Conservation (phyloP, 2,329 filamentous ascomycete genomes). For the Periconia sp. region DNA sequence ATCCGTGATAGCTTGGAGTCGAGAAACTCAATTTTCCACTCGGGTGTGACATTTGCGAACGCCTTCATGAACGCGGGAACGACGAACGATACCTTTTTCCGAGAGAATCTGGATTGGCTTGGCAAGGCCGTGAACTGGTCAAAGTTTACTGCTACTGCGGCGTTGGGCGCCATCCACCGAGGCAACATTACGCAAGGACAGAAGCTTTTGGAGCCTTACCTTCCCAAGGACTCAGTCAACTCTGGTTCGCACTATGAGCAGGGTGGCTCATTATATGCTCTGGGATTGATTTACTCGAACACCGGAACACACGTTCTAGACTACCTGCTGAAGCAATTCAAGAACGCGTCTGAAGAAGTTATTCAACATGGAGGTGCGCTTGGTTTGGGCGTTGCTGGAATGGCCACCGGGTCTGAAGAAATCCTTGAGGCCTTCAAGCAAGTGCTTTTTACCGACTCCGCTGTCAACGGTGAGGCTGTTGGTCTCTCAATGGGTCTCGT, state of each 20-base stretch:
- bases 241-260: conserved; percentile 89
- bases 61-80: conserved; percentile 99
- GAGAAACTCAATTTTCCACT: conserved; percentile 97
- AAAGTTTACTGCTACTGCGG: conserved; percentile 96
- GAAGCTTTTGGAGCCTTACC: conserved; percentile 91
- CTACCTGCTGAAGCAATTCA: conserved; percentile 76
- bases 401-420: conserved; percentile 89
- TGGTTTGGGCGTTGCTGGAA: conserved; percentile 92
- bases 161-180: conserved; percentile 92
- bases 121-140: conserved; percentile 99
- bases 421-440: conserved; percentile 90
- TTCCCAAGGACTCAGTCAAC: conserved; percentile 75
- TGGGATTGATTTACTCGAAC: conserved; percentile 95
- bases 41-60: conserved; percentile 94
- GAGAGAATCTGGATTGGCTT: conserved; percentile 96
- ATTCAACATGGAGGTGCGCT: conserved; percentile 96
- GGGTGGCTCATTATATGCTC: conserved; percentile 91
- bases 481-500: conserved; percentile 95
- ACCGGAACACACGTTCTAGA: conserved; percentile 88
- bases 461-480: conserved; percentile 94
- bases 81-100: conserved; percentile 97
- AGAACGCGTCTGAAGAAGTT: conserved; percentile 79
- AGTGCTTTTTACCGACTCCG: conserved; percentile 89
- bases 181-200: conserved; percentile 92
- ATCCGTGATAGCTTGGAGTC: conserved; percentile 93